Conservation (phyloP, 2,329 filamentous ascomycete species). For the Beauveria varroae region DNA sequence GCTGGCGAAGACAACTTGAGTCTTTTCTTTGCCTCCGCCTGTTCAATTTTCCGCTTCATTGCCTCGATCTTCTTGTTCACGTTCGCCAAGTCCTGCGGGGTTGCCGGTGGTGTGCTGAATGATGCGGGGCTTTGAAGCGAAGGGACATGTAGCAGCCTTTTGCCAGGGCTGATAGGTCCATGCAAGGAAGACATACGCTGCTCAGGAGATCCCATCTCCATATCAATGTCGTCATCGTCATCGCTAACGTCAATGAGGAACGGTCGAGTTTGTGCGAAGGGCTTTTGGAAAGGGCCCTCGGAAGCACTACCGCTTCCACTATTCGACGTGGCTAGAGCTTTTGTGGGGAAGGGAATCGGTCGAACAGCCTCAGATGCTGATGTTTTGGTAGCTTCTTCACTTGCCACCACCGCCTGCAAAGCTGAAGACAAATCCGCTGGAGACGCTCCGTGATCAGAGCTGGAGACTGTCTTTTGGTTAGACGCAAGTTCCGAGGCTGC, state of each 20-base stretch:
- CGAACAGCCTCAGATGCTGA: not conserved
- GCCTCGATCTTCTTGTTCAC: slow-evolving; percentile 54
- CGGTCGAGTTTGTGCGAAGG: slow-evolving; percentile 53
- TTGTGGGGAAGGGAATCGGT: not conserved
- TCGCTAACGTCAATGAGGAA: slow-evolving; percentile 85
- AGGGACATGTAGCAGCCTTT: slow-evolving; percentile 30
- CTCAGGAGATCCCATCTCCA: slow-evolving; percentile 55
- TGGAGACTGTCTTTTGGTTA: not conserved
- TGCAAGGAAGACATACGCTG: slow-evolving; percentile 32
- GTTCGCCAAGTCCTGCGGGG: slow-evolving; percentile 35
- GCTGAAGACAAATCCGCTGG: not conserved
- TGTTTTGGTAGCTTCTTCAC: not conserved
- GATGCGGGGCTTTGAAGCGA: slow-evolving; percentile 34
- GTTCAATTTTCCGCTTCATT: slow-evolving; percentile 51
- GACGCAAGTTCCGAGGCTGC: not conserved
- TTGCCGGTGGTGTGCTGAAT: slow-evolving; percentile 30
- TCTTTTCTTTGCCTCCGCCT: slow-evolving; percentile 49
- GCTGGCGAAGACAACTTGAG: slow-evolving; percentile 27
- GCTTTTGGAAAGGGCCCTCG: slow-evolving; percentile 47
- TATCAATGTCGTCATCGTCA: slow-evolving; percentile 56
- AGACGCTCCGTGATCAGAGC: not conserved
- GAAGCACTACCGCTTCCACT: slow-evolving; percentile 36
- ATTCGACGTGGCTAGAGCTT: not conserved
- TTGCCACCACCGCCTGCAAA: not conserved
- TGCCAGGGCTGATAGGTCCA: slow-evolving; percentile 23